These are phyloP conservation scores for Macrophomina phaseolina DNA, from an alignment of 2,329 filamentous ascomycete species.

Conservation along the genomic window DNA sequence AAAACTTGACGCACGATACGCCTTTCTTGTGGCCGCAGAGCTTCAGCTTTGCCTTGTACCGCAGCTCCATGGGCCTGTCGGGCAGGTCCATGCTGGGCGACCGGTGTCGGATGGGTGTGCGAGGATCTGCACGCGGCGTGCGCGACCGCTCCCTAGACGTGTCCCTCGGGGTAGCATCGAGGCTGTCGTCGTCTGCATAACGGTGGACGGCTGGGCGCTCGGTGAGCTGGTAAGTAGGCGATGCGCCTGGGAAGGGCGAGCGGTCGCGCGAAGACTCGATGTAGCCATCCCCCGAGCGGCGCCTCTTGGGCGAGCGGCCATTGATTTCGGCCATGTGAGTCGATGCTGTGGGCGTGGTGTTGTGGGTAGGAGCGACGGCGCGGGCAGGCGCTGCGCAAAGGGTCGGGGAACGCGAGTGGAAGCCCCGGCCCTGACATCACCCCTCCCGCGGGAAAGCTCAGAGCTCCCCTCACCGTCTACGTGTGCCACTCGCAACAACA, in stretches of 20 bases:
- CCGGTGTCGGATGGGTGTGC: slow-evolving; percentile 30
- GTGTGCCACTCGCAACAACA: not conserved
- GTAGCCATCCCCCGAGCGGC: slow-evolving; percentile 37
- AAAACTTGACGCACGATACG: slow-evolving; percentile 86
- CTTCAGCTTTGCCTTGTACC: slow-evolving; percentile 73
- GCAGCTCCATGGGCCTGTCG: slow-evolving; percentile 60
- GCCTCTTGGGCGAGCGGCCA: slow-evolving; percentile 39
- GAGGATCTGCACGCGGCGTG: slow-evolving; percentile 29
- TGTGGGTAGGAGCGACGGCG: not conserved
- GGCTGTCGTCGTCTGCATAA: slow-evolving; percentile 36
- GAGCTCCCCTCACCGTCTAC: slow-evolving; percentile 11
- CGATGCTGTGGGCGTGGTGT: not conserved
- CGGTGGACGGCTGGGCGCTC: slow-evolving; percentile 42
- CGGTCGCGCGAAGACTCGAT: slow-evolving; percentile 38
- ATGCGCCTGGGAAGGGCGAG: slow-evolving; percentile 38
- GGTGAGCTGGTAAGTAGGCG: slow-evolving; percentile 38
- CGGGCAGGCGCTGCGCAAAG: not conserved
- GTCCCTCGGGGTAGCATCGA: slow-evolving; percentile 13
- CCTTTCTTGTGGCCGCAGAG: slow-evolving; percentile 79
- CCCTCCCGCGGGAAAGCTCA: not conserved
- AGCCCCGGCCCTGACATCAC: slow-evolving; percentile 24
- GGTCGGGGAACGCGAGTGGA: slow-evolving; percentile 15
- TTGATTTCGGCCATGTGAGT: slow-evolving; percentile 18
- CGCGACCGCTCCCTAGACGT: slow-evolving; percentile 3
- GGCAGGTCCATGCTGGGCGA: slow-evolving; percentile 28